These are phyloP conservation scores for Sporisorium iseilematis-ciliati DNA, from an alignment of 1,284 basidiomycete genomes.

Conservation along the genomic window DNA sequence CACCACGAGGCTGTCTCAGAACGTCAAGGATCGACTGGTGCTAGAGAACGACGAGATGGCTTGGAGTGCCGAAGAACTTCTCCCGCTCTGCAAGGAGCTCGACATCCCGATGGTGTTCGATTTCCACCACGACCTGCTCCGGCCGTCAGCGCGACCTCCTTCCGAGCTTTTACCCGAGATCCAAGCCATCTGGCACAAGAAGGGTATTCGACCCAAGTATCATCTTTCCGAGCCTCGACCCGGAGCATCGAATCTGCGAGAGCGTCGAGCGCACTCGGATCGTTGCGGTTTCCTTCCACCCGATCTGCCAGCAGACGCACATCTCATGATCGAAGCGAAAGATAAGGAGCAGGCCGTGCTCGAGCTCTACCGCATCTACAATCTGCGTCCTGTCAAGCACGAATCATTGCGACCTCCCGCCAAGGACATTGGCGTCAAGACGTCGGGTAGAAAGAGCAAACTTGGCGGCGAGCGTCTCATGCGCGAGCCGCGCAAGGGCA, in stretches of 20 bases:
- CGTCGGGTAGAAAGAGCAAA: constrained; percentile 69
- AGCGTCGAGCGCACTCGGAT: constrained; percentile 85
- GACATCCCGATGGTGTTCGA: constrained; percentile 77
- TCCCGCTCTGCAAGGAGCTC: constrained; percentile 84
- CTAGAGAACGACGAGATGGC: constrained; percentile 94
- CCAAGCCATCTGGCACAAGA: constrained; percentile 79
- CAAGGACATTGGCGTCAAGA: constrained; percentile 71
- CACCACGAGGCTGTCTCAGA: constrained; percentile 74
- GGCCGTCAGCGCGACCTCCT: constrained; percentile 55
- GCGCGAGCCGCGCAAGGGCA: constrained; percentile 40
- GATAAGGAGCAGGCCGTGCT: constrained; percentile 94
- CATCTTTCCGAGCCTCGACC: constrained; percentile 79
- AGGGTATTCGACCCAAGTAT: constrained; percentile 84
- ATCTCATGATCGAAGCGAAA: constrained; percentile 93
- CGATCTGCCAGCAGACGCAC: constrained; percentile 72
- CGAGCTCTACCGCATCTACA: constrained; percentile 83
- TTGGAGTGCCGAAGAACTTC: constrained; percentile 85
- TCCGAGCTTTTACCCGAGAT: constrained; percentile 78
- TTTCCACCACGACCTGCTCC: constrained; percentile 69
- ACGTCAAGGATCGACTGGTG: constrained; percentile 80
- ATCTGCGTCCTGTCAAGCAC: constrained; percentile 77
- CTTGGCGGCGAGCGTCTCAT: constrained; percentile 51
- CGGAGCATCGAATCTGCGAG: constrained; percentile 66
- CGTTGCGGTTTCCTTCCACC: constrained; percentile 78
- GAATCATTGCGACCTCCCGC: constrained; percentile 72